phyloP scores from a whole-genome alignment of 495 filamentous ascomycete species.

The Penicillium atrosanguineum region DNA sequence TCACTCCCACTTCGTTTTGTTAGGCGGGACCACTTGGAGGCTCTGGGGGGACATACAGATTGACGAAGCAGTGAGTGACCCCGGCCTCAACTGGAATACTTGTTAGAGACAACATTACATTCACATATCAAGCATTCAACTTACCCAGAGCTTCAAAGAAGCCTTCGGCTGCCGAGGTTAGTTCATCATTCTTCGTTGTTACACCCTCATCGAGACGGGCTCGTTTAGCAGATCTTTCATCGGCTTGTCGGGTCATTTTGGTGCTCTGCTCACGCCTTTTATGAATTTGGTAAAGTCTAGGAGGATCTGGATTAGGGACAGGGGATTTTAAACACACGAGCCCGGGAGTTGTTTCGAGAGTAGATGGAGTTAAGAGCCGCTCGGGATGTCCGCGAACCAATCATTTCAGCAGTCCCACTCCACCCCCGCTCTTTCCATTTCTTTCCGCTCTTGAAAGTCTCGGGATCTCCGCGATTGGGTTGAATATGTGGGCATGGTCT shows the following conservation, averaged over 20 bases:
- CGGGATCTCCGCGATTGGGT: background rate
- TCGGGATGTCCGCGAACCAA: constrained; percentile 8
- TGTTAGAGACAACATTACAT: background rate
- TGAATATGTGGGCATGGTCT: too few relatives aligned
- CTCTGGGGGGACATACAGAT: constrained; percentile 13
- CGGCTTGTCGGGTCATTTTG: too few relatives aligned
- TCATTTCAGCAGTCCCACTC: background rate
- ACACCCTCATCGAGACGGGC: constrained; percentile 10
- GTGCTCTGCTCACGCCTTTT: too few relatives aligned
- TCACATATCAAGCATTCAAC: background rate
- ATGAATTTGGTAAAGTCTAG: too few relatives aligned
- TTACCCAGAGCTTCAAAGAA: constrained; percentile 25
- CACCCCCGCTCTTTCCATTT: background rate
- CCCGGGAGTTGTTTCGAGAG: too few relatives aligned
- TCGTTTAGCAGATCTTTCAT: constrained; percentile 3
- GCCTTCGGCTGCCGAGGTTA: constrained; percentile 19
- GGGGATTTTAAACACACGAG: background rate
- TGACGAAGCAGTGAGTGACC: constrained; percentile 23
- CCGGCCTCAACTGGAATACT: constrained; percentile 17
- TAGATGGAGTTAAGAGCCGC: background rate
- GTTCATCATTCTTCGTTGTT: background rate
- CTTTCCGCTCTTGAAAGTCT: background rate
- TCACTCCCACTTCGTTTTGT: constrained; percentile 60
- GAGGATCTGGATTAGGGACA: background rate
- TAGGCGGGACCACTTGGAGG: background rate